Conservation (phyloP, 257 asterid species). For the Leonotis leonurus region DNA sequence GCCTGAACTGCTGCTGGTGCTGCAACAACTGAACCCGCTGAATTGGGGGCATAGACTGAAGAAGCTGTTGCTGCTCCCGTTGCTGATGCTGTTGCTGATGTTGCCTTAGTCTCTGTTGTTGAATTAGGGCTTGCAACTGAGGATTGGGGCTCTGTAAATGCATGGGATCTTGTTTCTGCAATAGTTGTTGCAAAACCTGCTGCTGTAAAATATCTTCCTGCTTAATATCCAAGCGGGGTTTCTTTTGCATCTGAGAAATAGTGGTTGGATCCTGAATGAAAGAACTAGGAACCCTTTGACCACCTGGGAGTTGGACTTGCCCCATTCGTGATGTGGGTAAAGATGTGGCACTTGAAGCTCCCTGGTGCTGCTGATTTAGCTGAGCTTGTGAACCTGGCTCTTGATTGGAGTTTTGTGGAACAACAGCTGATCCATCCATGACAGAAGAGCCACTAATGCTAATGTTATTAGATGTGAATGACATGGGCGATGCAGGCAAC, state of each 20-base stretch:
- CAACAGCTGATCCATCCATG: slow-evolving; percentile 68
- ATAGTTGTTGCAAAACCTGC: slow-evolving; percentile 73
- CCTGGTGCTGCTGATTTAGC: slow-evolving; percentile 66
- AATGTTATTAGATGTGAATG: slow-evolving; percentile 84
- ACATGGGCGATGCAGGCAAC: slow-evolving; percentile 92
- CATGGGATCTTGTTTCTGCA: slow-evolving; percentile 67
- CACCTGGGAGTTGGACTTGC: slow-evolving; percentile 50
- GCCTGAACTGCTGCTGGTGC: slow-evolving; percentile 66
- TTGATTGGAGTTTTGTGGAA: slow-evolving; percentile 64
- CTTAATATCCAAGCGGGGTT: slow-evolving; percentile 84
- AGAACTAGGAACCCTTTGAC: slow-evolving; percentile 51
- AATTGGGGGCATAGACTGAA: slow-evolving; percentile 74
- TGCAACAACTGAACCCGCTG: slow-evolving; percentile 80
- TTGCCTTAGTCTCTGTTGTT: slow-evolving; percentile 84
- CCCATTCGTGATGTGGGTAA: slow-evolving; percentile 61
- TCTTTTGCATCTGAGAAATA: slow-evolving; percentile 75
- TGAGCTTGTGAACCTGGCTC: slow-evolving; percentile 60
- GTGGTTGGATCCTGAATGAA: slow-evolving; percentile 59
- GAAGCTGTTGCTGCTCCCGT: slow-evolving; percentile 49
- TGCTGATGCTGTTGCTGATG: slow-evolving; percentile 50
- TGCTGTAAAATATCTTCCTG: slow-evolving; percentile 80
- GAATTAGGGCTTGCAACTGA: slow-evolving; percentile 74
- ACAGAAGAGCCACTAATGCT: slow-evolving; percentile 83
- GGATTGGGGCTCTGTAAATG: slow-evolving; percentile 68
- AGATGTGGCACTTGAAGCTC: slow-evolving; percentile 77